Conservation (phyloP, 2,329 filamentous ascomycete genomes). For the Alternaria sp. region DNA sequence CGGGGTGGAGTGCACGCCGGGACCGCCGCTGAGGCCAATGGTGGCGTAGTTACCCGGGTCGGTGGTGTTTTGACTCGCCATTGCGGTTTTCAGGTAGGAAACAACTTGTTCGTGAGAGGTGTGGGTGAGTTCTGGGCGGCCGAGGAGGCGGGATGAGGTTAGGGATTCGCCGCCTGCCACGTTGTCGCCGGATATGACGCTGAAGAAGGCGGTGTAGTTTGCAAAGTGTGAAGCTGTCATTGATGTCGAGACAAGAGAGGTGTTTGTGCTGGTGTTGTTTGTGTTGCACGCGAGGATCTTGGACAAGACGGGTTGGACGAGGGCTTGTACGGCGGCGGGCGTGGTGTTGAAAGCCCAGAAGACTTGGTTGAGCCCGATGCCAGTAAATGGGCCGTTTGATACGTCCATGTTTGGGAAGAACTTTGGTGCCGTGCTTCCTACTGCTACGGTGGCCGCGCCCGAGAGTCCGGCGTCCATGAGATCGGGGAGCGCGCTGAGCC, state of each 20-base stretch:
- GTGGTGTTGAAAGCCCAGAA: slow-evolving; percentile 38
- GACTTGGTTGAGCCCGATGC: slow-evolving; percentile 23
- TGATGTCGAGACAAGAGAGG: not conserved
- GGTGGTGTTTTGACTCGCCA: slow-evolving; percentile 27
- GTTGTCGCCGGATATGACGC: slow-evolving; percentile 25
- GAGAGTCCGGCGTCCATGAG: not conserved
- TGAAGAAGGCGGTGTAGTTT: slow-evolving; percentile 28
- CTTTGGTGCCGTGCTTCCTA: not conserved
- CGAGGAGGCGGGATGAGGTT: slow-evolving; percentile 41
- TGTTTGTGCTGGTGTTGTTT: not conserved
- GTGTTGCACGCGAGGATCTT: not conserved
- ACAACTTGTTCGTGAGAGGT: not conserved
- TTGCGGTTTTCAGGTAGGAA: slow-evolving; percentile 21
- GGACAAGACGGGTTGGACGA: slow-evolving; percentile 16
- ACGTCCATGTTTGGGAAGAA: not conserved
- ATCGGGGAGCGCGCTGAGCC: not conserved
- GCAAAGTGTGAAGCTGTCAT: not conserved
- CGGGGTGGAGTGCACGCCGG: slow-evolving; percentile 33
- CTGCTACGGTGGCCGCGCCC: not conserved
- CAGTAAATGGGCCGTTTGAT: slow-evolving; percentile 1
- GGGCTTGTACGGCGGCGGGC: slow-evolving; percentile 14
- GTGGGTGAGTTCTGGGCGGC: slow-evolving; percentile 27
- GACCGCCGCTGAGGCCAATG: slow-evolving; percentile 40
- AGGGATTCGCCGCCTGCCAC: slow-evolving; percentile 35
- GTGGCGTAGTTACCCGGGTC: slow-evolving; percentile 29